Percentiles rank a stretch among this genome's conserved stretches.
Conservation (phyloP, 225 moss, liverwort and hornwort genomes). For the Climacium dendroides region DNA sequence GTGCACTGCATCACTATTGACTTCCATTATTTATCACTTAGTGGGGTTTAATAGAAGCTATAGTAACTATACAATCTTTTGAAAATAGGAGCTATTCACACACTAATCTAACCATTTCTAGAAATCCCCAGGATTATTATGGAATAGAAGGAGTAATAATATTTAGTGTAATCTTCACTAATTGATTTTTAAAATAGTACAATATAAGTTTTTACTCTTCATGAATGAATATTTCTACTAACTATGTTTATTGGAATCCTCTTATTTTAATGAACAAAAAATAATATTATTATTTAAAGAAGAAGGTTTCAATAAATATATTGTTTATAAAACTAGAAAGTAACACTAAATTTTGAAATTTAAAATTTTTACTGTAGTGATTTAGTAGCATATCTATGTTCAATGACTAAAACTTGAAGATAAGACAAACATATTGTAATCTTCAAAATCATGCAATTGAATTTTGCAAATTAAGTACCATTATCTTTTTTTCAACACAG, state of each 20-base stretch:
- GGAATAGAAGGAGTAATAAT: too few relatives aligned
- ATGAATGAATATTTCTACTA: background rate
- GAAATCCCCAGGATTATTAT: too few relatives aligned
- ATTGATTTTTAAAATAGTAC: background rate
- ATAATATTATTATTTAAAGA: background rate
- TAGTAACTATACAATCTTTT: too few relatives aligned
- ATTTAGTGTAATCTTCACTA: background rate
- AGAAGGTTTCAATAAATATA: background rate
- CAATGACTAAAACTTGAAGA: background rate
- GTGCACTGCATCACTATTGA: too few relatives aligned
- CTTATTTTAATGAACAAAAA: background rate
- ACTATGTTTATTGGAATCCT: background rate
- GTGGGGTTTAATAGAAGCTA: too few relatives aligned
- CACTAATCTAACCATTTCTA: too few relatives aligned
- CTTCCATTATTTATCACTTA: too few relatives aligned
- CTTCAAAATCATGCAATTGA: background rate
- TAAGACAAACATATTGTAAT: background rate
- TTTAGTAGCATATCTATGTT: background rate
- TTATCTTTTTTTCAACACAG: accelerated
- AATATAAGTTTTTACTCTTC: background rate
- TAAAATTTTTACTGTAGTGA: background rate
- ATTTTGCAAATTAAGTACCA: background rate
- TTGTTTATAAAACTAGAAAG: accelerated
- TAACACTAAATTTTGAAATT: background rate
- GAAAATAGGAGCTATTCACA: too few relatives aligned